These are phyloP conservation scores for Neohortaea acidophila DNA, from an alignment of 495 filamentous ascomycete species.

Conservation along the genomic window DNA sequence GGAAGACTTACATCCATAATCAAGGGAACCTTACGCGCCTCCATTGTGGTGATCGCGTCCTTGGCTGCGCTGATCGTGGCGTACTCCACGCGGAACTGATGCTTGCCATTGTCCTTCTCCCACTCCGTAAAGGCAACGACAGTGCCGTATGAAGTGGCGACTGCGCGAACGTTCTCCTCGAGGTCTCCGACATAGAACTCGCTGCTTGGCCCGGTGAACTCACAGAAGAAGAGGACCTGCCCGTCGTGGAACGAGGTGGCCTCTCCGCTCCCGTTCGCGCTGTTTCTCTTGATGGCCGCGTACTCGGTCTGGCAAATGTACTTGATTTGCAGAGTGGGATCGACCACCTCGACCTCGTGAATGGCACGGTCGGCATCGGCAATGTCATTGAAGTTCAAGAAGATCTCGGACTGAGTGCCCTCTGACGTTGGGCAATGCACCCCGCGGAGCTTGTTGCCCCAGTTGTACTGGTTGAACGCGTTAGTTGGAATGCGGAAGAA, in stretches of 20 bases:
- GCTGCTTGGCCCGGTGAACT: not conserved
- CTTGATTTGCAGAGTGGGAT: not conserved
- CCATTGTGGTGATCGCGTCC: slow-evolving; percentile 3
- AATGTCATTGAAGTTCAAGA: slow-evolving; percentile 17
- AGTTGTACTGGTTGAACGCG: slow-evolving; percentile 3
- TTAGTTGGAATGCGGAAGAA: slow-evolving; percentile 2
- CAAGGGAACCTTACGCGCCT: too few species aligned
- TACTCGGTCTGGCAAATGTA: slow-evolving; percentile 14
- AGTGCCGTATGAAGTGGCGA: slow-evolving; percentile 10
- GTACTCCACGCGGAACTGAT: slow-evolving; percentile 16
- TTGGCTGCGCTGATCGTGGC: slow-evolving; percentile 11
- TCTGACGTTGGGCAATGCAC: not conserved
- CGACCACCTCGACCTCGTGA: not conserved
- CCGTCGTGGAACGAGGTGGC: slow-evolving; percentile 10
- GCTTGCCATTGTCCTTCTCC: not conserved
- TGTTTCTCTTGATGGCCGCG: not conserved
- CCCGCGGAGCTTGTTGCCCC: slow-evolving; percentile 2
- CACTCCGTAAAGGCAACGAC: slow-evolving; percentile 5
- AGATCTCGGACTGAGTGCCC: not conserved
- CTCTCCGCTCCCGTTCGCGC: not conserved
- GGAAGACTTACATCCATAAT: slow-evolving; percentile 6
- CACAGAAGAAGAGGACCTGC: slow-evolving; percentile 9
- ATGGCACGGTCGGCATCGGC: slow-evolving; percentile 3
- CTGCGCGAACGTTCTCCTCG: not conserved
- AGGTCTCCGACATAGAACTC: slow-evolving; percentile 1